Percentiles rank a stretch among this genome's conserved stretches.
phyloP scores from a whole-genome alignment of 176 grass and related monocot genomes.

The Luzula sylvatica region DNA sequence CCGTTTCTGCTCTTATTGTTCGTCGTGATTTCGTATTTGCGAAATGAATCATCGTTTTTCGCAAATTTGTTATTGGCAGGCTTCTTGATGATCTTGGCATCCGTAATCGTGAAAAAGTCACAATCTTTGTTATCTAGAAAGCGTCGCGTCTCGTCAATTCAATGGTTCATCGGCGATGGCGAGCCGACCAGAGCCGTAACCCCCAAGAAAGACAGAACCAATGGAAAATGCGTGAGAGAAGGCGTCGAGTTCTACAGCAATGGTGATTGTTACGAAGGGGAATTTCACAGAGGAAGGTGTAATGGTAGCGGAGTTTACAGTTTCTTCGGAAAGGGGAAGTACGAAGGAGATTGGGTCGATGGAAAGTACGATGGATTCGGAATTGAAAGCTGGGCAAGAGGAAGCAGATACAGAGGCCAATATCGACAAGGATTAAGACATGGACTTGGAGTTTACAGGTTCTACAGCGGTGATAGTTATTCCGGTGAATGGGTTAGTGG shows the following conservation, averaged over 20 bases:
- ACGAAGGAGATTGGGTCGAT: constrained; percentile 68
- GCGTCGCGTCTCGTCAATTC: constrained; percentile 26
- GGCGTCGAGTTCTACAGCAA: constrained; percentile 62
- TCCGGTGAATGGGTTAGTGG: constrained; percentile 59
- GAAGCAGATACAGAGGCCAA: constrained; percentile 63
- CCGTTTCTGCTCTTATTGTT: constrained; percentile 38
- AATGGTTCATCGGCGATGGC: constrained; percentile 60
- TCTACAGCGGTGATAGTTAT: constrained; percentile 60
- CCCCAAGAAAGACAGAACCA: constrained; percentile 3
- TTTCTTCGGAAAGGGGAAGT: constrained; percentile 62
- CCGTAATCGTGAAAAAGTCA: constrained; percentile 10
- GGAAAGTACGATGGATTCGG: constrained; percentile 69
- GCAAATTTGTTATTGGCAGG: constrained; percentile 34
- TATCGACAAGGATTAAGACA: constrained; percentile 59
- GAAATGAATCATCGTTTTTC: constrained; percentile 29
- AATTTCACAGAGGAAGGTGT: constrained; percentile 44
- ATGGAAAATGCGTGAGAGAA: constrained; percentile 27
- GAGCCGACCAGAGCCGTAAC: background rate
- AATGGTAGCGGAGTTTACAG: constrained; percentile 65
- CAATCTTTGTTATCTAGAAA: constrained; percentile 7
- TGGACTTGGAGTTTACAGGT: constrained; percentile 56
- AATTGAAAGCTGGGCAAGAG: constrained; percentile 75
- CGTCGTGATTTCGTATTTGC: constrained; percentile 23
- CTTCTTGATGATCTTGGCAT: constrained; percentile 23
- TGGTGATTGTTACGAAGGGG: constrained; percentile 69